Evolutionary conservation across 768 basidiomycete genomes (phyloP).

Genomic region (Tricholoma furcatifolium): DNA sequence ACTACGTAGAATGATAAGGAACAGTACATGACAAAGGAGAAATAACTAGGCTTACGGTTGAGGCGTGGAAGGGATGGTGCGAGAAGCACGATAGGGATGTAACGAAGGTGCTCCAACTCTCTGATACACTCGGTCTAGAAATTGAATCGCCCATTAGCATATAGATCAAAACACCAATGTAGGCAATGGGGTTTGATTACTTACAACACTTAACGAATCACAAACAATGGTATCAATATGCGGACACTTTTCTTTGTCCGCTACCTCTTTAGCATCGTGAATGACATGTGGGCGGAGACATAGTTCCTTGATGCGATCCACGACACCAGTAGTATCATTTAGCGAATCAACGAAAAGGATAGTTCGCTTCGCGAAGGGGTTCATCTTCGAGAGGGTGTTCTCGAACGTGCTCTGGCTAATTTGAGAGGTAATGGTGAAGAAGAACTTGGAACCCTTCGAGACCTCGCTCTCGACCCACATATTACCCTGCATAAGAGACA

Average conservation of each 20-base stretch:
- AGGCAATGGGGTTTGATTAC: no score
- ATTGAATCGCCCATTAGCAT: no score
- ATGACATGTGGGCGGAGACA: slow-evolving; percentile 76
- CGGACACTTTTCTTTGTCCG: slow-evolving; percentile 77
- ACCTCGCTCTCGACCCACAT: slow-evolving; percentile 99
- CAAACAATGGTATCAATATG: slow-evolving; percentile 96
- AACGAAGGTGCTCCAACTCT: slow-evolving; percentile 91
- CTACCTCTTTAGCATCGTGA: slow-evolving; percentile 76
- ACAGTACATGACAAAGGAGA: slow-evolving; percentile 9
- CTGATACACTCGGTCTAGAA: slow-evolving; percentile 83
- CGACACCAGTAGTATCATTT: slow-evolving; percentile 71
- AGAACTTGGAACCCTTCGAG: slow-evolving; percentile 90
- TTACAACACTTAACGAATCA: slow-evolving; percentile 80
- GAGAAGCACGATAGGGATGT: slow-evolving; percentile 93
- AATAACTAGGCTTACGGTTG: slow-evolving; percentile 52
- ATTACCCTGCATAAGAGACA: slow-evolving; percentile 96
- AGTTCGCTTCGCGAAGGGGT: slow-evolving; percentile 81
- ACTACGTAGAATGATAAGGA: slow-evolving; percentile 41
- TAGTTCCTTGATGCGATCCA: slow-evolving; percentile 73
- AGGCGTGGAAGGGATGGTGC: slow-evolving; percentile 75
- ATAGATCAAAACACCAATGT: no score
- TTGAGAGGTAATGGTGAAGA: slow-evolving; percentile 92
- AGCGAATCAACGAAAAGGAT: slow-evolving; percentile 93
- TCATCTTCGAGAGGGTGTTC: slow-evolving; percentile 72
- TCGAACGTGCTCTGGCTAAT: slow-evolving; percentile 77